Conservation (phyloP, 768 basidiomycete genomes). For the Leccinum disarticulatum region DNA sequence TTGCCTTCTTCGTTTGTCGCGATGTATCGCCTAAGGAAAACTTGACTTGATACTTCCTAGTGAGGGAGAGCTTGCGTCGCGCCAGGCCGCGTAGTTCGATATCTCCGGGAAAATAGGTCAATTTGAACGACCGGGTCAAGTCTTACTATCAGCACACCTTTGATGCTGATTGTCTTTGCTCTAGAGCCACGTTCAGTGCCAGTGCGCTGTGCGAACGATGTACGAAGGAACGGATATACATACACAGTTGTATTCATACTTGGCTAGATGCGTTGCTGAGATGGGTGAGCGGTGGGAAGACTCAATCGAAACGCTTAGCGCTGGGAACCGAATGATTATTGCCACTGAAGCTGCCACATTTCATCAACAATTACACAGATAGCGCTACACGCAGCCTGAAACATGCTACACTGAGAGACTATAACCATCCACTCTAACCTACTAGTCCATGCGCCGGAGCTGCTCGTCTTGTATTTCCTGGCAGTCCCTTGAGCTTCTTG, state of each 20-base stretch:
- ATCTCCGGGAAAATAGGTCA: not conserved
- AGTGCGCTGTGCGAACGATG: not conserved
- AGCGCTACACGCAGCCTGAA: not conserved
- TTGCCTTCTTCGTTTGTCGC: not conserved
- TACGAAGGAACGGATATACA: not conserved
- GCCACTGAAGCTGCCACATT: not conserved
- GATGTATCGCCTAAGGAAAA: not conserved
- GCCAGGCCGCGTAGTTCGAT: not conserved
- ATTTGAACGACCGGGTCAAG: not conserved
- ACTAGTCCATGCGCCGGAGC: constrained; percentile 2
- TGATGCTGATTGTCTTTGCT: not conserved
- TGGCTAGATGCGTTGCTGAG: too few relatives aligned
- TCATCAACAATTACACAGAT: constrained; percentile 12
- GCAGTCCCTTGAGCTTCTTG: constrained; percentile 21
- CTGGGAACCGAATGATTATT: not conserved
- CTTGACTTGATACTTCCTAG: not conserved
- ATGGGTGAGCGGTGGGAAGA: not conserved
- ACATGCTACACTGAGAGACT: not conserved
- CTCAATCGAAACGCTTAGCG: too few relatives aligned
- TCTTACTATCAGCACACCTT: not conserved
- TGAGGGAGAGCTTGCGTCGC: not conserved
- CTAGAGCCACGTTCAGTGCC: not conserved
- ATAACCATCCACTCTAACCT: constrained; percentile 8
- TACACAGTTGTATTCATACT: not conserved
- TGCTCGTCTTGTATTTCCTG: constrained; percentile 8